Percentiles rank a stretch among this genome's conserved stretches.
Evolutionary conservation across 2,329 filamentous ascomycete genomes (phyloP).

Genomic region (Westerdykella aurantiaca): DNA sequence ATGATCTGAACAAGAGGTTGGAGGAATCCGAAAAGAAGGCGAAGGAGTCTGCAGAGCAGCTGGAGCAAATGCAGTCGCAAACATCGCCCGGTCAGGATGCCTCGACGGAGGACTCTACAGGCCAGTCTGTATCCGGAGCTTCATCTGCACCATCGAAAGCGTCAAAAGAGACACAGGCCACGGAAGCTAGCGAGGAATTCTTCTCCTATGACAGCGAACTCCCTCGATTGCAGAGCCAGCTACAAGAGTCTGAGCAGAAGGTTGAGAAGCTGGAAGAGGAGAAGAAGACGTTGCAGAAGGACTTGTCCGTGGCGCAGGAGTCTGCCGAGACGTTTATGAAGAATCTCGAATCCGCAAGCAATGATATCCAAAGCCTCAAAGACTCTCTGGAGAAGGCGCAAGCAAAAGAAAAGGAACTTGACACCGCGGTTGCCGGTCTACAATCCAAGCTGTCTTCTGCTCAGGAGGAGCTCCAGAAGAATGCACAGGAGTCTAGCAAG

Average conservation of each 20-base stretch:
- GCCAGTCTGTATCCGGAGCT: conserved; percentile 20
- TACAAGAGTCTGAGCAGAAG: conserved; percentile 64
- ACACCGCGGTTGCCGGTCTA: conserved; percentile 21
- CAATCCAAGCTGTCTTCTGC: conserved; percentile 33
- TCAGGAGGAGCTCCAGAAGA: conserved; percentile 42
- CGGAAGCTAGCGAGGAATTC: conserved; percentile 61
- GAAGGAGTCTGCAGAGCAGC: conserved; percentile 58
- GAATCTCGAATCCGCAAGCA: conserved; percentile 62
- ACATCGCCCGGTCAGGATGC: conserved; percentile 10
- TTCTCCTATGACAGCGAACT: conserved; percentile 91
- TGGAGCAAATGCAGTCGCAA: conserved; percentile 48
- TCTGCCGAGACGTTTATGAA: conserved; percentile 47
- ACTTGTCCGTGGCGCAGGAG: conserved; percentile 66
- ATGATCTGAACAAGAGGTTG: conserved; percentile 70
- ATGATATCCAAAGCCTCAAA: conserved; percentile 54
- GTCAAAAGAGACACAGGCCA: conserved; percentile 18
- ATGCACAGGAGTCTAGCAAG: conserved; percentile 39
- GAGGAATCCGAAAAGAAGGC: conserved; percentile 62
- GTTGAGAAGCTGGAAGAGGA: conserved; percentile 65
- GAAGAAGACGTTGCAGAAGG: conserved; percentile 61
- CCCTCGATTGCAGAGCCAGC: conserved; percentile 69
- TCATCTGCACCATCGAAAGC: conserved; percentile 21
- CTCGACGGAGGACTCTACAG: conserved; percentile 23
- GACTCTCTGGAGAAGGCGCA: conserved; percentile 46
- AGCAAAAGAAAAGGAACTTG: conserved; percentile 26